Base-by-base conservation (phyloP, 768 basidiomycete genomes). In the Megacollybia marginata region DNA sequence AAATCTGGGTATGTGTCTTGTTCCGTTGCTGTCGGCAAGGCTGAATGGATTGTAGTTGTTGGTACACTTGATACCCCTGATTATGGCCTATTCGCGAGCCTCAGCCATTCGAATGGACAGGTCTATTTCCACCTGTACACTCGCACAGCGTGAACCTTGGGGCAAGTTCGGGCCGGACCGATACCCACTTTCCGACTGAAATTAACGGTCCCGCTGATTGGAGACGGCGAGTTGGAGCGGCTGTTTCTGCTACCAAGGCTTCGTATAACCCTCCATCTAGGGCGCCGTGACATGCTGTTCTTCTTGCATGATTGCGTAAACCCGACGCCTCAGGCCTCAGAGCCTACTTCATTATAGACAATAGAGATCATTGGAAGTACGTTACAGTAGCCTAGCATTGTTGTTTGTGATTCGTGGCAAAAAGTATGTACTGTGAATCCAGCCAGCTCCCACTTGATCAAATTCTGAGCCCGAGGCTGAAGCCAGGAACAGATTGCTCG, bases 61-160 rank as follows among this genome's bases (percentile, higher is more conserved):
- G 89, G 89, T 5, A 75, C 83, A 0, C 69, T 92, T 3, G 50
- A n/a, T n/a, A n/a, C n/a, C n/a, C n/a, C n/a, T n/a, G n/a, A n/a
- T n/a, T n/a, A n/a, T n/a, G n/a, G n/a, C n/a, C n/a, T n/a, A n/a
- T n/a, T n/a, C n/a, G n/a, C n/a, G n/a, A n/a, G n/a, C n/a, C n/a
- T n/a, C n/a, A 60, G 68, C 46, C 84, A 88, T 63, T 76, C 73
- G 2, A 75, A 83, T 55, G 75, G 80, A 3, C 76, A 77, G 67
- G 77, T 70, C 51, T 78, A 83, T 59, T 90, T 91, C 68, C 85
- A 87, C 51, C 81, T 88, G 12, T 83, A 79, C 58, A 66, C 76
- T 65, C 73, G 1, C 66, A 75, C 2, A 71, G 65, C 50, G 57
- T 59, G 31, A 80, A 42, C 76, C 80, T 1, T 92, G 89, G 89